Evolutionary conservation across 179 eudicot species (phyloP).

Genomic region (Spergularia azorica): DNA sequence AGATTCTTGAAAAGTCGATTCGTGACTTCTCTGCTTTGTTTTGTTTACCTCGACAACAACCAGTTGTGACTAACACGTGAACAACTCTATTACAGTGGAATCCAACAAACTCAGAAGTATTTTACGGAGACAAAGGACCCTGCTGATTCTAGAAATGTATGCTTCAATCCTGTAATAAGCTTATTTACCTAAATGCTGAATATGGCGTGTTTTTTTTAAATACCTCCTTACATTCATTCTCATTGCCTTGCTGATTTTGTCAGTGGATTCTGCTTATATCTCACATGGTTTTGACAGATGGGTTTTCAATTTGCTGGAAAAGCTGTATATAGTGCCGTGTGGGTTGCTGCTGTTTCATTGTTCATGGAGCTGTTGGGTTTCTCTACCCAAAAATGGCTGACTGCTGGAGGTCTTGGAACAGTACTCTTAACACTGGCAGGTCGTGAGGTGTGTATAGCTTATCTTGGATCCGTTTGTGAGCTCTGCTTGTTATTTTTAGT

Average conservation of each 20-base stretch:
- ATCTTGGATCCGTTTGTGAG: not conserved
- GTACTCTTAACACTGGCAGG: slow-evolving; percentile 96
- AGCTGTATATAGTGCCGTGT: slow-evolving; percentile 88
- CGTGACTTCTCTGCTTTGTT: not conserved
- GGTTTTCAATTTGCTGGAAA: slow-evolving; percentile 94
- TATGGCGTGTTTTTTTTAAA: not conserved
- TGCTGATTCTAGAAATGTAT: slow-evolving; percentile 75
- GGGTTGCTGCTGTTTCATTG: slow-evolving; percentile 93
- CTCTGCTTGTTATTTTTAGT: not conserved
- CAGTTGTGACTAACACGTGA: not conserved
- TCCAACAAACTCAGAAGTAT: slow-evolving; percentile 78
- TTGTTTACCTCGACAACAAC: not conserved
- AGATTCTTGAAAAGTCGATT: not conserved
- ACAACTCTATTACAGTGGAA: slow-evolving; percentile 55
- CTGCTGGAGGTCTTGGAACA: slow-evolving; percentile 99
- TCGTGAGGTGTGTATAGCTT: slow-evolving; percentile 69
- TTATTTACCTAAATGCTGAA: not conserved
- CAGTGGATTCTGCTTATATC: slow-evolving; percentile 1
- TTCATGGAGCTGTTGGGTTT: slow-evolving; percentile 96
- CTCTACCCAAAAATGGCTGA: slow-evolving; percentile 90
- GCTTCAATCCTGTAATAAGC: slow-evolving; percentile 24
- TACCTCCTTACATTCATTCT: not conserved
- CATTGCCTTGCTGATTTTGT: slow-evolving; percentile 14
- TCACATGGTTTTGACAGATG: slow-evolving; percentile 55
- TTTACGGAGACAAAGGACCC: slow-evolving; percentile 68